phyloP scores from a whole-genome alignment of 2,329 filamentous ascomycete species.

The Ophiostoma piceae region DNA sequence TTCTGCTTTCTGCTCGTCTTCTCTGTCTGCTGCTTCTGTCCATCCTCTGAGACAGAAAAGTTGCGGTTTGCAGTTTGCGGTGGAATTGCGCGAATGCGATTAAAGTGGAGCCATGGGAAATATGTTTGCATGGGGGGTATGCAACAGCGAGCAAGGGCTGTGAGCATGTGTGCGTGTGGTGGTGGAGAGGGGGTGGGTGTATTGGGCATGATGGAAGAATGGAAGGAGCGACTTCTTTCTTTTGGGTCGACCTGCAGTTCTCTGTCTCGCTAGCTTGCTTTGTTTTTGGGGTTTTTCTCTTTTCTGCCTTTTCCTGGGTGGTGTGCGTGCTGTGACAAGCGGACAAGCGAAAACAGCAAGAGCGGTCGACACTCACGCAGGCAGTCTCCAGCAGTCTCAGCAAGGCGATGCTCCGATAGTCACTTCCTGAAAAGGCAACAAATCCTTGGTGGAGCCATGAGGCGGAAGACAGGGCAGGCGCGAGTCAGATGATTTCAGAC shows the following conservation, averaged over 20 bases:
- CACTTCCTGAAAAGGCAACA: conserved; percentile 19
- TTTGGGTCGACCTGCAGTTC: conserved; percentile 8
- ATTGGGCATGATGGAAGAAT: background rate
- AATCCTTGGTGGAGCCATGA: conserved; percentile 17
- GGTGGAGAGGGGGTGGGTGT: background rate
- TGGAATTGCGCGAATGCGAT: conserved; percentile 15
- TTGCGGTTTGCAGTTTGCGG: conserved; percentile 5
- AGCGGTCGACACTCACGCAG: conserved; percentile 1
- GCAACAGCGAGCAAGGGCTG: background rate
- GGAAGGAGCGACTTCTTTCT: conserved; percentile 4
- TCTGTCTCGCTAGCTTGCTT: background rate
- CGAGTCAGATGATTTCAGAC: conserved; percentile 20
- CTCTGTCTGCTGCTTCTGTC: background rate
- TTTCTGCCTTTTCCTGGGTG: no score
- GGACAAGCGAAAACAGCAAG: conserved; percentile 9
- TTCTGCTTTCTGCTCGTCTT: conserved; percentile 8
- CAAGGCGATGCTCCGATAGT: conserved; percentile 17
- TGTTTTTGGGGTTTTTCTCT: background rate
- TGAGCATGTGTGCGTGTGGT: background rate
- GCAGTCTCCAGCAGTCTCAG: conserved; percentile 17
- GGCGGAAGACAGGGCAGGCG: conserved; percentile 15
- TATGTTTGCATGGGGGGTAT: conserved; percentile 12
- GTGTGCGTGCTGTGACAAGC: background rate
- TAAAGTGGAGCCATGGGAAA: background rate
- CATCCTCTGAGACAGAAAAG: background rate